phyloP scores from a whole-genome alignment of 169 alveolate species.

The Cryptosporidium xiaoi region DNA sequence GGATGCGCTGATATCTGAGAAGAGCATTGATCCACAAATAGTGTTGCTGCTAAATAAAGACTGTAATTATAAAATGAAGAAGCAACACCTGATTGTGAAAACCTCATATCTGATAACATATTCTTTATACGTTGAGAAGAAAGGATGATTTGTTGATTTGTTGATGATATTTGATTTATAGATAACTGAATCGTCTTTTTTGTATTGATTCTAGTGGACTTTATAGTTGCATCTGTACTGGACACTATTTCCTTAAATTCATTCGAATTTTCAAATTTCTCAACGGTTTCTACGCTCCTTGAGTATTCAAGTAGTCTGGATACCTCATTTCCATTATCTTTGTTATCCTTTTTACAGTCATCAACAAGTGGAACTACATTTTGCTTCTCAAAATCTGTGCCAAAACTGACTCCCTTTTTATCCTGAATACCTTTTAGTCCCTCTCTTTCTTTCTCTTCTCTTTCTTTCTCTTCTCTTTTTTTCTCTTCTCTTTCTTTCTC shows the following conservation, averaged over 20 bases:
- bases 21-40: constrained; percentile 54
- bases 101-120: constrained; percentile 18
- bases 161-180: constrained; percentile 72
- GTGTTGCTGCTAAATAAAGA: constrained; percentile 25
- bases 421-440: not conserved
- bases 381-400: not conserved
- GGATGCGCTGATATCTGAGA: constrained; percentile 67
- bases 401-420: not conserved
- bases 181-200: constrained; percentile 72
- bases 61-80: constrained; percentile 10
- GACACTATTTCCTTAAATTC: constrained; percentile 46
- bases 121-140: constrained; percentile 48
- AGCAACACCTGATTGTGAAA: not conserved
- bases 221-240: constrained; percentile 39
- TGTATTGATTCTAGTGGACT: constrained; percentile 52
- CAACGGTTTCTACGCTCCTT: constrained; percentile 1
- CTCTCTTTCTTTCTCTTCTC: not conserved
- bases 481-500: not conserved
- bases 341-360: not conserved
- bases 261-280: constrained; percentile 34
- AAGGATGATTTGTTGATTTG: constrained; percentile 51
- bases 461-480: not conserved
- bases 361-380: not conserved
- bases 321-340: not conserved
- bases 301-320: not conserved